Evolutionary conservation across 345 rosid species (phyloP).

Genomic region (Erodium maritimum): DNA sequence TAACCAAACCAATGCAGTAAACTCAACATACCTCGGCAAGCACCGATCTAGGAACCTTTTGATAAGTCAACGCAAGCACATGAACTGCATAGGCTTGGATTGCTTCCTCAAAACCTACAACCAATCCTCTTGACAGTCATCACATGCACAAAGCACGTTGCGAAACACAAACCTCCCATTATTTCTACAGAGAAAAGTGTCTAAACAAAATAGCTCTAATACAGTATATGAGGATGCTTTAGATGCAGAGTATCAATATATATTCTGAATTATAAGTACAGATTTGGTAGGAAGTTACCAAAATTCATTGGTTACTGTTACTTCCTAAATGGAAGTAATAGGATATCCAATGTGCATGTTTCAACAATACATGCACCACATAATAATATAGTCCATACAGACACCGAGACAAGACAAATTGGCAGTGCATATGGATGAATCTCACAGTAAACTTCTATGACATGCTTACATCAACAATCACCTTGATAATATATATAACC

Average conservation of each 20-base stretch:
- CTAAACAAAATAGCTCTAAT: too few species aligned
- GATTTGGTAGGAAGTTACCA: not conserved
- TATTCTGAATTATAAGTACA: too few species aligned
- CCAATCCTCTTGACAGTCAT: conserved; percentile 14
- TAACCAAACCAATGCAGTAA: not conserved
- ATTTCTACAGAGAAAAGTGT: not conserved
- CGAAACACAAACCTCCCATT: not conserved
- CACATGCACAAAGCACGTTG: not conserved
- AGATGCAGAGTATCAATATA: too few species aligned
- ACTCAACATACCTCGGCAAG: conserved; percentile 76
- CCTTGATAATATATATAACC: too few species aligned
- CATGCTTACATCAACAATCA: too few species aligned
- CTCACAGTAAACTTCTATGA: too few species aligned
- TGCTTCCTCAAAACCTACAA: conserved; percentile 95
- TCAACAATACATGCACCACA: not conserved
- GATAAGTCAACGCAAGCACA: conserved; percentile 82
- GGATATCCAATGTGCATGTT: not conserved
- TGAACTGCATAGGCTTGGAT: conserved; percentile 77
- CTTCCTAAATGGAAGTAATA: not conserved
- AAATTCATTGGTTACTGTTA: not conserved
- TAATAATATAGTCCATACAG: not conserved
- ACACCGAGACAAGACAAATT: not conserved
- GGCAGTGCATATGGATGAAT: not conserved
- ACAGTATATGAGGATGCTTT: too few species aligned
- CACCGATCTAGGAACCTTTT: conserved; percentile 74